A percentile compares a stretch with the other conserved stretches of the same genome.
These are phyloP conservation scores for Claviceps arundinis DNA, from an alignment of 2,329 filamentous ascomycete genomes.

Conservation along the genomic window DNA sequence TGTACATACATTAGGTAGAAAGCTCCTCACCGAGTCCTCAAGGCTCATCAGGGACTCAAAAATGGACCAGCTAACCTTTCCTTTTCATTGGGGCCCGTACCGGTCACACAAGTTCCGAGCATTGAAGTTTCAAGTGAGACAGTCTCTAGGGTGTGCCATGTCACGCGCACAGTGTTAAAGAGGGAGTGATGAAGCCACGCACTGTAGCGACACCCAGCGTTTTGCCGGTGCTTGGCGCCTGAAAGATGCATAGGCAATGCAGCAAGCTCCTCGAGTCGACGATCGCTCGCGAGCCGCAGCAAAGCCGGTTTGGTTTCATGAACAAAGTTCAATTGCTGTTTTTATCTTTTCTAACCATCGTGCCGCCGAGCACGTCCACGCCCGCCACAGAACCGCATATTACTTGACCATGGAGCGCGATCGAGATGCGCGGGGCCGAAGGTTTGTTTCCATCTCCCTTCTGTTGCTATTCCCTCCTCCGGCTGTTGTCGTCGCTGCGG, in stretches of 20 bases:
- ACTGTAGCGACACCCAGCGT: background rate
- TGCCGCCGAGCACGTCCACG: background rate
- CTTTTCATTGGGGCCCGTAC: too few species aligned
- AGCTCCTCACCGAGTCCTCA: too few species aligned
- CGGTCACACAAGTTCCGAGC: too few species aligned
- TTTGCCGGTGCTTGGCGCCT: background rate
- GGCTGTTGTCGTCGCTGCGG: background rate
- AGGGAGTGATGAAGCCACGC: background rate
- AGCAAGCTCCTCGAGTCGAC: too few species aligned
- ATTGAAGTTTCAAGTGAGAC: too few species aligned
- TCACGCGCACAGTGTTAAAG: too few species aligned
- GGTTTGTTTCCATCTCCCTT: constrained; percentile 12
- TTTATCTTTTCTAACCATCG: background rate
- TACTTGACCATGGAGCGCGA: constrained; percentile 22
- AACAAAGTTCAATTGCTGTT: background rate
- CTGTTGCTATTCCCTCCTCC: background rate
- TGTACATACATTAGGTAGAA: too few species aligned
- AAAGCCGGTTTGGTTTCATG: background rate
- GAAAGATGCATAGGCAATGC: background rate
- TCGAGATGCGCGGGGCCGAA: constrained; percentile 20
- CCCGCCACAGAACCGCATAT: background rate
- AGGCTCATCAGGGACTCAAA: too few species aligned
- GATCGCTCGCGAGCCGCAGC: background rate
- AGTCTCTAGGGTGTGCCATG: too few species aligned
- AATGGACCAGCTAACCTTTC: too few species aligned